A percentile compares a stretch with the other conserved stretches of the same genome.
Evolutionary conservation across 2,329 filamentous ascomycete species (phyloP).

Genomic region (Fusarium stilboides): DNA sequence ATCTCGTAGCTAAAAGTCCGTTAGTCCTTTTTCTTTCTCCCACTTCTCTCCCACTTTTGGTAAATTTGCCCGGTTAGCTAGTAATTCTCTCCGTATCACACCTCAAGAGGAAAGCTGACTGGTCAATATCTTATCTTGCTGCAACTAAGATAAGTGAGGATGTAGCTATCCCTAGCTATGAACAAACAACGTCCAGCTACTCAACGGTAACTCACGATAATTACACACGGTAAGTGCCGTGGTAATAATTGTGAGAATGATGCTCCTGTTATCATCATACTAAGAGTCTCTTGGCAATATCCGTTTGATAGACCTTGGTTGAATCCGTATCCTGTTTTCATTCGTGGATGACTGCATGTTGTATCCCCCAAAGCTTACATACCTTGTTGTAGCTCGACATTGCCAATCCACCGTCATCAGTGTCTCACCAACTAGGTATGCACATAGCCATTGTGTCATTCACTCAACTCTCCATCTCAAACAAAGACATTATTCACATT

Average conservation of each 20-base stretch:
- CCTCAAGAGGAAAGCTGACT: too few relatives aligned
- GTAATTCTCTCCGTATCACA: too few relatives aligned
- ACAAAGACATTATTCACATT: background rate
- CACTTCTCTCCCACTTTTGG: conserved; percentile 4
- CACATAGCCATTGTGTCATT: background rate
- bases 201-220: too few relatives aligned
- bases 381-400: background rate
- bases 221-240: too few relatives aligned
- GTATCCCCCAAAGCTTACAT: conserved; percentile 23
- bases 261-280: too few relatives aligned
- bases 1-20: background rate
- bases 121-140: too few relatives aligned
- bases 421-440: background rate
- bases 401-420: background rate
- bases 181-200: too few relatives aligned
- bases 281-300: too few relatives aligned
- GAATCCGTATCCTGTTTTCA: background rate
- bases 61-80: background rate
- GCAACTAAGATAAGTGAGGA: too few relatives aligned
- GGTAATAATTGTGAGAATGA: too few relatives aligned
- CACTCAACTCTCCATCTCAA: background rate
- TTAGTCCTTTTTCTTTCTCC: background rate
- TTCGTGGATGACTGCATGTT: conserved; percentile 12
- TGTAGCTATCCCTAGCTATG: too few relatives aligned
- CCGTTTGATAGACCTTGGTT: too few relatives aligned